phyloP scores from a whole-genome alignment of 2,329 filamentous ascomycete genomes.

The Fonsecaea erecta region DNA sequence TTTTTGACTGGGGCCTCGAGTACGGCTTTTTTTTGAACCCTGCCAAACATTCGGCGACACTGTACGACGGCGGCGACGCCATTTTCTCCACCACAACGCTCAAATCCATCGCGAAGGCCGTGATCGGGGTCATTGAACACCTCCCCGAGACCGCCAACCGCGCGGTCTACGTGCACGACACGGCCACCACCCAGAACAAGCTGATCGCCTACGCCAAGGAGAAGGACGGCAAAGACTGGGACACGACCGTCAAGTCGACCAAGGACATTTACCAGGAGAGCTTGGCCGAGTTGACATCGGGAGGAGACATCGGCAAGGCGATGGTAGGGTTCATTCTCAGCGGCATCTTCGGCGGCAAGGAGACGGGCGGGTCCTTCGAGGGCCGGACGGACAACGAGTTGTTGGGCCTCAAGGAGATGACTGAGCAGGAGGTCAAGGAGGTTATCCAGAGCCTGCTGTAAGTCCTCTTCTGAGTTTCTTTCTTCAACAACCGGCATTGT shows the following conservation, averaged over 20 bases:
- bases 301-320: constrained; percentile 32
- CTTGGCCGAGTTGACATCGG: constrained; percentile 41
- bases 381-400: constrained; percentile 46
- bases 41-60: constrained; percentile 47
- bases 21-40: constrained; percentile 53
- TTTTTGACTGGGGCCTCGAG: constrained; percentile 42
- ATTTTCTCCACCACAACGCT: constrained; percentile 57
- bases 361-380: constrained; percentile 38
- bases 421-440: constrained; percentile 43
- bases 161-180: constrained; percentile 52
- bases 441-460: constrained; percentile 34
- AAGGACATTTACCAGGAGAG: constrained; percentile 36
- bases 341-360: constrained; percentile 43
- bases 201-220: constrained; percentile 46
- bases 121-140: constrained; percentile 56
- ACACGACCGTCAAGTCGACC: constrained; percentile 20
- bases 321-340: constrained; percentile 41
- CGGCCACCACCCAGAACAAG: constrained; percentile 52
- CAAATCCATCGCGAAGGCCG: constrained; percentile 52
- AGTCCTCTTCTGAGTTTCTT: neutral
- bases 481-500: neutral
- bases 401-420: constrained; percentile 44
- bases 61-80: constrained; percentile 59
- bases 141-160: constrained; percentile 60
- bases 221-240: constrained; percentile 36